Evolutionary conservation across 2,329 filamentous ascomycete species (phyloP).

Genomic region (Colletotrichum caudatum): DNA sequence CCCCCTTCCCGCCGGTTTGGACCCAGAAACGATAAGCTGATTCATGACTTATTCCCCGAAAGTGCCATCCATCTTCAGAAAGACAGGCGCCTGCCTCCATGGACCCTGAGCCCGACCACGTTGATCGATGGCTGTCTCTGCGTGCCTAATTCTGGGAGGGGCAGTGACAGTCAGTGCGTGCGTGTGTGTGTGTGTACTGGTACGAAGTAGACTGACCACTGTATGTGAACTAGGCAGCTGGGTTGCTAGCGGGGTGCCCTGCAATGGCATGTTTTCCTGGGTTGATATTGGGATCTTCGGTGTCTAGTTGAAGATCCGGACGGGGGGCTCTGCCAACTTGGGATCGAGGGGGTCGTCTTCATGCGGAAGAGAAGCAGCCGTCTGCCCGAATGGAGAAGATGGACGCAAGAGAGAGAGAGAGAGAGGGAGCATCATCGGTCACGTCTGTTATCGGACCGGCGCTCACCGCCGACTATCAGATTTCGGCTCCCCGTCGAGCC

Average conservation of each 20-base stretch:
- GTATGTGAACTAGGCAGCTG: background rate
- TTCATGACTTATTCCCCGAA: conserved; percentile 37
- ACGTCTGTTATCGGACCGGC: conserved; percentile 9
- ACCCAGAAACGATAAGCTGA: conserved; percentile 17
- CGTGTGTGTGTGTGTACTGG: no score
- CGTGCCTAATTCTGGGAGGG: conserved; percentile 17
- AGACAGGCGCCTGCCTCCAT: conserved; percentile 9
- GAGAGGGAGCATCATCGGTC: conserved; percentile 15
- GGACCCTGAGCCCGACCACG: conserved; percentile 33
- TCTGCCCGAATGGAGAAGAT: background rate
- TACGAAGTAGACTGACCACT: no score
- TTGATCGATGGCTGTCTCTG: conserved; percentile 25
- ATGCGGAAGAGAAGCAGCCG: conserved; percentile 26
- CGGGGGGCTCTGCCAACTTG: conserved; percentile 35
- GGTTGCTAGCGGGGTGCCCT: conserved; percentile 33
- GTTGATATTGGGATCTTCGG: conserved; percentile 39
- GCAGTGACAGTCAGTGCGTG: background rate
- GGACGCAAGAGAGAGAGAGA: background rate
- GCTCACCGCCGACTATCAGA: conserved; percentile 31
- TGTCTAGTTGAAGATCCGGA: conserved; percentile 38
- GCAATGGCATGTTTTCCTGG: conserved; percentile 37
- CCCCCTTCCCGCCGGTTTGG: conserved; percentile 22
- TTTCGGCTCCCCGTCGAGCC: conserved; percentile 17
- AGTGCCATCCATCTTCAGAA: conserved; percentile 19
- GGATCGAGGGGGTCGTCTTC: conserved; percentile 15